A percentile compares a stretch with the other conserved stretches of the same genome.
Evolutionary conservation across 768 basidiomycete species (phyloP).

Genomic region (Dioszegia crocea): DNA sequence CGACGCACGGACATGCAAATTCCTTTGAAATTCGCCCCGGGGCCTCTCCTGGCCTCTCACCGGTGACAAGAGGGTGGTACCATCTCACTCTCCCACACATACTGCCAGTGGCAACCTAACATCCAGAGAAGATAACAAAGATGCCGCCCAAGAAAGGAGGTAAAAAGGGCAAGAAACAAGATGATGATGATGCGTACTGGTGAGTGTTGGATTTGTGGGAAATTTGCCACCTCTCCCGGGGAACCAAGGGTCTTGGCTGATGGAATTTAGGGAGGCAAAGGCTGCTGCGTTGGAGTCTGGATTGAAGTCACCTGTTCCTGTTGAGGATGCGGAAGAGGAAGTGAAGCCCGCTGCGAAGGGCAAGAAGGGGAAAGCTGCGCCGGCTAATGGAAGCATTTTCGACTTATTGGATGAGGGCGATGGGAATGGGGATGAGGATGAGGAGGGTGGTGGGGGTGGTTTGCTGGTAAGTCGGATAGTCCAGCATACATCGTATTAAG

Average conservation of each 20-base stretch:
- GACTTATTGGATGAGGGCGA: conserved; percentile 10
- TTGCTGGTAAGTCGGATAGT: conserved; percentile 38
- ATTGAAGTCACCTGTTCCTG: conserved; percentile 2
- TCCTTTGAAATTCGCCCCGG: background rate
- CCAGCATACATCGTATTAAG: no score
- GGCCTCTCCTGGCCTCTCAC: background rate
- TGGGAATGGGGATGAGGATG: conserved; percentile 30
- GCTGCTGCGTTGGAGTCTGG: conserved; percentile 32
- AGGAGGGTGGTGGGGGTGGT: conserved; percentile 45
- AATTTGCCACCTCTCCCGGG: conserved; percentile 4
- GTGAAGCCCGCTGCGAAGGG: conserved; percentile 17
- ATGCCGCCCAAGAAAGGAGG: conserved; percentile 68
- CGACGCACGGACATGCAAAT: background rate
- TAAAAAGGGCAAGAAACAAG: conserved; percentile 80
- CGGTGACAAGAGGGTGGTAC: no score
- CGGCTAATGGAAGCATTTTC: conserved; percentile 4
- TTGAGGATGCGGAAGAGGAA: conserved; percentile 19
- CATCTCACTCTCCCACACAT: no score
- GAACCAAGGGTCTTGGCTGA: background rate
- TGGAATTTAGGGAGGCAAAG: conserved; percentile 39
- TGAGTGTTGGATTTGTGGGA: no score
- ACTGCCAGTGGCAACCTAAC: no score
- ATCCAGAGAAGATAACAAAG: background rate
- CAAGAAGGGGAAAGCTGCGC: conserved; percentile 9
- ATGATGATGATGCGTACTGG: conserved; percentile 77